Evolutionary conservation across 805 yeast species (phyloP), one percentile per base, ranked within the genome.

Genomic region (Candida ponderosae): DNA sequence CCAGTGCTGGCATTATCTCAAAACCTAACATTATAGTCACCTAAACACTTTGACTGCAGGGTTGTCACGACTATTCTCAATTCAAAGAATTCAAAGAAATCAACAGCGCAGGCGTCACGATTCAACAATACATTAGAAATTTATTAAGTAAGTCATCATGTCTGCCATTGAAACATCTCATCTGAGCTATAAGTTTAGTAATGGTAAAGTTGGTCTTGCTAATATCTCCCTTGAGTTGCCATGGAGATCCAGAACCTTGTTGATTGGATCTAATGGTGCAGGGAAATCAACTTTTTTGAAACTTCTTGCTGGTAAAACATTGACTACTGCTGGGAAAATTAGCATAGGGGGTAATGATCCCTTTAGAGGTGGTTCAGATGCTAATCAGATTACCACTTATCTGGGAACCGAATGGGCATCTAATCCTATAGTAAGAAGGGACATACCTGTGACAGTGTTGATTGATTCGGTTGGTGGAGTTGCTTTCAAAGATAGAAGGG

Each of bases 391-490:
- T 35, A 74, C 78, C 20, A 84, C 96, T 0, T 90, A 90, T 54
- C 63, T 93, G 31, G 98, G 98, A 4, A 93, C 97, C 0, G 98
- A 93, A 54, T 93, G 98, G 98, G 96, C 96, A 6, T 75, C 83
- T 38, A 93, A 88, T 60, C 84, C 86, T 16, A 79, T 89, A 35
- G 93, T 90, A 7, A 79, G 89, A 50, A 69, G 96, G 43, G 98
- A 93, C 57, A 85, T 93, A 38, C 88, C 95, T 0, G 97, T 93
- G 9, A 68, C 79, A 16, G 75, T 82, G 26, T 65, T 93, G 41
- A 72, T 93, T 34, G 71, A 80, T 14, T 80, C 94, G 18, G 76
- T 93, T 39, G 97, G 97, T 0, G 83, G 86, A n/a, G 79, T 79
- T 24, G 51, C 47, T 8, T 86, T 63, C 50, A 68, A 78, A 0